A percentile compares a stretch with the other conserved stretches of the same genome.
These are phyloP conservation scores for Debaryomyces hansenii DNA, from an alignment of 805 yeast species.

Conservation along the genomic window DNA sequence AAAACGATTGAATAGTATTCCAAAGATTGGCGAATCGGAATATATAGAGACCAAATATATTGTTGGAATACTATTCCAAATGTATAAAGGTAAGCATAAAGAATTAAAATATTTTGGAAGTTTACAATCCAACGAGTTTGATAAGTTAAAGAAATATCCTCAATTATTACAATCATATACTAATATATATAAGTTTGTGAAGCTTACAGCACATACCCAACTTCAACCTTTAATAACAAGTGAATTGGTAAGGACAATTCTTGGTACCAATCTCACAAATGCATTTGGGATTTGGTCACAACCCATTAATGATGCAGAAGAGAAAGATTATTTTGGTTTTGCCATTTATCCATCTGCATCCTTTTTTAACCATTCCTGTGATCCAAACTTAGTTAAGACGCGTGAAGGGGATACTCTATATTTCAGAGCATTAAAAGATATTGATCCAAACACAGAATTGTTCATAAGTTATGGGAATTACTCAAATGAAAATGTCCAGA, in stretches of 20 bases:
- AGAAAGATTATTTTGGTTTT: slow-evolving; percentile 58
- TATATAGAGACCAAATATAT: slow-evolving; percentile 53
- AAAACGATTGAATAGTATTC: slow-evolving; percentile 36
- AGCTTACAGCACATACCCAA: slow-evolving; percentile 33
- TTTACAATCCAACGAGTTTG: slow-evolving; percentile 53
- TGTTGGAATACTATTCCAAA: slow-evolving; percentile 34
- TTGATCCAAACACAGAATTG: slow-evolving; percentile 48
- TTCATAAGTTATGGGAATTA: slow-evolving; percentile 64
- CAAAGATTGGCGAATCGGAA: slow-evolving; percentile 52
- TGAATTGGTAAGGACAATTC: slow-evolving; percentile 41
- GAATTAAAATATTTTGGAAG: slow-evolving; percentile 34
- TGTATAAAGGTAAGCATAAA: slow-evolving; percentile 17
- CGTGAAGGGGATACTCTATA: slow-evolving; percentile 38
- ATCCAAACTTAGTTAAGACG: slow-evolving; percentile 52
- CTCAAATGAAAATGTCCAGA: slow-evolving; percentile 35
- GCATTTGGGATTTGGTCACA: slow-evolving; percentile 70
- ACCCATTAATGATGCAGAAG: slow-evolving; percentile 37
- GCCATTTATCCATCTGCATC: slow-evolving; percentile 63
- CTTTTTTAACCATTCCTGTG: slow-evolving; percentile 66
- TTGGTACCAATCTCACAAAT: slow-evolving; percentile 64
- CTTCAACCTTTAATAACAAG: slow-evolving; percentile 38
- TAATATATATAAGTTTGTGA: slow-evolving; percentile 48
- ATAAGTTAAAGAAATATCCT: slow-evolving; percentile 48
- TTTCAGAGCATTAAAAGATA: slow-evolving; percentile 43
- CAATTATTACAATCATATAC: slow-evolving; percentile 47